These are phyloP conservation scores for Salvia miltiorrhiza DNA, from an alignment of 257 asterid species.

Conservation along the genomic window DNA sequence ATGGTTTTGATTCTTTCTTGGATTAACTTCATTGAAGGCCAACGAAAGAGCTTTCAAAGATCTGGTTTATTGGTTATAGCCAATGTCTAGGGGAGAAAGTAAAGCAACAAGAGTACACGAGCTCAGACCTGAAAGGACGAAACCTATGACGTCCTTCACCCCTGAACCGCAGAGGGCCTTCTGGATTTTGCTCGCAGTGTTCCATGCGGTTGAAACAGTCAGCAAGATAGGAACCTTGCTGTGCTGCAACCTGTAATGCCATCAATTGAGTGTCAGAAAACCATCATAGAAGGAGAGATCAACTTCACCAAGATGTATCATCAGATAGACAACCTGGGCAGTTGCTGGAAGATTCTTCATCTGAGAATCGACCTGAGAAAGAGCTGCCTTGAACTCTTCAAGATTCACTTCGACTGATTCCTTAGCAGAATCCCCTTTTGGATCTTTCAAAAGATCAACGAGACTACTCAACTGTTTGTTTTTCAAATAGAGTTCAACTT, in stretches of 20 bases:
- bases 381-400: slow-evolving; percentile 80
- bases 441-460: slow-evolving; percentile 65
- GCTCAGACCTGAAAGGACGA: slow-evolving; percentile 80
- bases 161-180: slow-evolving; percentile 92
- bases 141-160: slow-evolving; percentile 97
- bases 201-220: slow-evolving; percentile 95
- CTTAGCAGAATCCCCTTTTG: slow-evolving; percentile 51
- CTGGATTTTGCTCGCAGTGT: slow-evolving; percentile 73
- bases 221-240: slow-evolving; percentile 93
- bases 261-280: slow-evolving; percentile 15
- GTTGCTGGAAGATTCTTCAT: slow-evolving; percentile 98
- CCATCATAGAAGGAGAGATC: not conserved
- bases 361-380: slow-evolving; percentile 84
- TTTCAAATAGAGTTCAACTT: slow-evolving; percentile 71
- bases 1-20: not conserved
- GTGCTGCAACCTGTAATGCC: slow-evolving; percentile 82
- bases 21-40: not conserved
- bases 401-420: slow-evolving; percentile 74
- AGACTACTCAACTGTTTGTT: slow-evolving; percentile 51
- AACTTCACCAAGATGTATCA: not conserved
- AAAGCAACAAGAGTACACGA: not conserved
- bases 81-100: not conserved
- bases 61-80: not conserved
- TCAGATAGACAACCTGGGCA: slow-evolving; percentile 63
- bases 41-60: not conserved